Evolutionary conservation across 345 rosid genomes (phyloP), one percentile per base, ranked within the genome.

Genomic region (Mangifera indica): DNA sequence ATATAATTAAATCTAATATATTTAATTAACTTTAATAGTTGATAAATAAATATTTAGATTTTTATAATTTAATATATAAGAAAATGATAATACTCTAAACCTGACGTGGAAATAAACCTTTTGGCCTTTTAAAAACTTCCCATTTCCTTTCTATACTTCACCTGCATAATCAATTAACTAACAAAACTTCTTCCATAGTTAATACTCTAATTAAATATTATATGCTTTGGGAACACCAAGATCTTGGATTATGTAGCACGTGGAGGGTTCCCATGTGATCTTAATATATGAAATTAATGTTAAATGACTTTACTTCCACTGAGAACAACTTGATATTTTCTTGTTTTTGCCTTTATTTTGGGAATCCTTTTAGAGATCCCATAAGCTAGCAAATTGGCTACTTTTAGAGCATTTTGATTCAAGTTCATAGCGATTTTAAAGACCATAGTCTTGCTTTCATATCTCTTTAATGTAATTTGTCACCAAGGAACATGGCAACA

Each of bases 231-330:
- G 29, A 77, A 63, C 8, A 55, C 65, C 44, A 58, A 81, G 81
- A 53, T 65, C 69, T 84, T 67, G 84, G 81, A 67, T 67, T 52
- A 75, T 75, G 87, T 76, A 67, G 74, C 74, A 79, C 74, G 71
- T 70, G 77, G 72, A 10, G 70, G 72, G 72, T 74, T 64, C 73
- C 84, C 87, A 84, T 79, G 87, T 81, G 84, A 66, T 15, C 18
- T 14, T 49, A 15, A 49, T 37, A 0, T 5, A 37, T 37, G 7
- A 37, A 5, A 37, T 37, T 37, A 37, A 37, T 37, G 42, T 37
- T 37, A 37, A 37, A 76, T 72, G 42, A 49, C 83, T 72, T 77
- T 67, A 56, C 83, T 74, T 79, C 60, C 76, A 69, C 60, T 73
- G 59, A 42, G 53, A 68, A 63, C 44, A 70, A 74, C 66, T 46